Conservation (phyloP, 257 asterid genomes). For the Scutellaria baicalensis region DNA sequence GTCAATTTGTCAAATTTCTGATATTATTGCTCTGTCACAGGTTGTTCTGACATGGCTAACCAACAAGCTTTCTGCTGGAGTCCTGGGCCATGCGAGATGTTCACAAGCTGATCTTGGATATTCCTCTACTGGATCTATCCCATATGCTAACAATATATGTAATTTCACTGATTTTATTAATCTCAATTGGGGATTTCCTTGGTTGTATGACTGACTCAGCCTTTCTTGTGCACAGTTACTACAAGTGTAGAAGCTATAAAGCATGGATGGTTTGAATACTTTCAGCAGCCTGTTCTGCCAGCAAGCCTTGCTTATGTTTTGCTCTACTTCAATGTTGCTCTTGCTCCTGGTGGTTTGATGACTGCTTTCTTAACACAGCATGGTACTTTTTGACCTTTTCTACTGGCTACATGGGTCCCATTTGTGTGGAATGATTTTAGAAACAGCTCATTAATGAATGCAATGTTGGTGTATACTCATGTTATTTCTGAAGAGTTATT, state of each 20-base stretch:
- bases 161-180: conserved; percentile 7
- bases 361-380: conserved; percentile 90
- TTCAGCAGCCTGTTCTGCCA: conserved; percentile 93
- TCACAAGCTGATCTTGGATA: conserved; percentile 39
- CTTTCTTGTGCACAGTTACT: conserved; percentile 31
- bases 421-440: neutral
- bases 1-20: conserved; percentile 7
- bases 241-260: conserved; percentile 58
- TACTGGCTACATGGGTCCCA: conserved; percentile 1
- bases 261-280: conserved; percentile 89
- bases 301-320: conserved; percentile 92
- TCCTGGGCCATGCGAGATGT: conserved; percentile 58
- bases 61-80: conserved; percentile 83
- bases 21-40: conserved; percentile 35
- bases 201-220: conserved; percentile 17
- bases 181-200: conserved; percentile 9
- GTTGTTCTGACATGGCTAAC: conserved; percentile 77
- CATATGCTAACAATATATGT: conserved; percentile 58
- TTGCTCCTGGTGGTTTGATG: conserved; percentile 93
- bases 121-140: conserved; percentile 30
- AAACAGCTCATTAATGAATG: neutral
- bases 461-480: neutral
- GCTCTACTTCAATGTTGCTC: conserved; percentile 80
- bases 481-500: neutral
- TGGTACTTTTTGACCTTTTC: conserved; percentile 39